phyloP scores from a whole-genome alignment of 2,329 filamentous ascomycete species.

The Rutstroemia sp. region DNA sequence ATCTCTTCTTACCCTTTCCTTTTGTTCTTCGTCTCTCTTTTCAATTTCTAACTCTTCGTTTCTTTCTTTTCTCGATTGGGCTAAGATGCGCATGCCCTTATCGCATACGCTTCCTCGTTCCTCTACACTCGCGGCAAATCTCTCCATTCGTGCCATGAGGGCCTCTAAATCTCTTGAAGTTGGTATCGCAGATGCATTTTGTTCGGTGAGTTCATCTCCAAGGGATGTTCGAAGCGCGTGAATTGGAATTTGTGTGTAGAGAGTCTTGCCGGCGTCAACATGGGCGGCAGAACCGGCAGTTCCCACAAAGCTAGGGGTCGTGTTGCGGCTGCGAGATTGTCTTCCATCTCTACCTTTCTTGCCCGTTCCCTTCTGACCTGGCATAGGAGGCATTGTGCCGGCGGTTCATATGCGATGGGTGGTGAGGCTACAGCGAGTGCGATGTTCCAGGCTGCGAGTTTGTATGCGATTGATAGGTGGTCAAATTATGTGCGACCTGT shows the following conservation, averaged over 20 bases:
- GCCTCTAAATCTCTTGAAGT: slow-evolving; percentile 57
- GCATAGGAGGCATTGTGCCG: slow-evolving; percentile 47
- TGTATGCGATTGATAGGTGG: no score
- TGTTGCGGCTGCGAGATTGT: slow-evolving; percentile 68
- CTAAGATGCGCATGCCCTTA: slow-evolving; percentile 63
- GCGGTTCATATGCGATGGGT: no score
- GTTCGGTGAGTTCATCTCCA: slow-evolving; percentile 61
- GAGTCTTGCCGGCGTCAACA: slow-evolving; percentile 45
- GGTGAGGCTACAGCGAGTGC: no score
- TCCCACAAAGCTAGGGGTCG: slow-evolving; percentile 52
- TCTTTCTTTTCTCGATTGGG: slow-evolving; percentile 55
- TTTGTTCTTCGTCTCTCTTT: slow-evolving; percentile 39
- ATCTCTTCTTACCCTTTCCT: slow-evolving; percentile 32
- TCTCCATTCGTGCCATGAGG: slow-evolving; percentile 56
- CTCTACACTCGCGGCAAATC: slow-evolving; percentile 59
- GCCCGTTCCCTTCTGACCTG: slow-evolving; percentile 54
- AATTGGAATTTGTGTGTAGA: slow-evolving; percentile 59
- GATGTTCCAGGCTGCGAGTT: no score
- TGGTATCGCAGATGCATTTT: slow-evolving; percentile 49
- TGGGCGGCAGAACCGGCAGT: slow-evolving; percentile 35
- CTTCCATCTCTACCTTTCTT: slow-evolving; percentile 57
- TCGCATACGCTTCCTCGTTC: slow-evolving; percentile 62
- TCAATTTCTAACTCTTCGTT: slow-evolving; percentile 43
- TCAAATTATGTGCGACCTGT: no score
- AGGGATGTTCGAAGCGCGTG: slow-evolving; percentile 48